A percentile compares a stretch with the other conserved stretches of the same genome.
Conservation (phyloP, 2,329 filamentous ascomycete genomes). For the Pyrenophora tritici-repentis region DNA sequence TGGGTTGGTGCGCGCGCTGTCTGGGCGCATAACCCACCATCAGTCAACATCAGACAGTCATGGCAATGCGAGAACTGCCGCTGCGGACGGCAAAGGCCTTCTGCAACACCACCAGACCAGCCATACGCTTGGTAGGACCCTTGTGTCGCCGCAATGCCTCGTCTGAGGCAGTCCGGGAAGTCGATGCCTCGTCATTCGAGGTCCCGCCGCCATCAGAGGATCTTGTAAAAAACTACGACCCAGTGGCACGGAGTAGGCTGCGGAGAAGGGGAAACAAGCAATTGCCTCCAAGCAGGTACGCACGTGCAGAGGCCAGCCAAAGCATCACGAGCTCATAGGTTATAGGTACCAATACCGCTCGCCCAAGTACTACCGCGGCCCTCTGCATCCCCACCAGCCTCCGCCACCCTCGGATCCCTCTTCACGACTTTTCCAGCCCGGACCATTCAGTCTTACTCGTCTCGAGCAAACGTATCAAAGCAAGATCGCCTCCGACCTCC, state of each 20-base stretch:
- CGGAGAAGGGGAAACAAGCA: conserved; percentile 50
- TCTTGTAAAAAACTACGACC: conserved; percentile 55
- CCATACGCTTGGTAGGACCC: conserved; percentile 24
- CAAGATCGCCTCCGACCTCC: conserved; percentile 83
- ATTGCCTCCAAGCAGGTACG: conserved; percentile 60
- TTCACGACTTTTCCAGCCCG: conserved; percentile 85
- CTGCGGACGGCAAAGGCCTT: conserved; percentile 34
- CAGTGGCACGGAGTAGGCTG: conserved; percentile 52
- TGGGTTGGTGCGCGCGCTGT: neutral
- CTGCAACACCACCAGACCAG: conserved; percentile 31
- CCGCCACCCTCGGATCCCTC: conserved; percentile 84
- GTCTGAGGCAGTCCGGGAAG: conserved; percentile 50
- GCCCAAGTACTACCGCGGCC: conserved; percentile 92
- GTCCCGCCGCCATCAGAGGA: conserved; percentile 47
- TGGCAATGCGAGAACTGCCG: conserved; percentile 48
- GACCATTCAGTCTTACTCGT: conserved; percentile 86
- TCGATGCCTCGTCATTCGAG: conserved; percentile 56
- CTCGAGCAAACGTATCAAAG: conserved; percentile 88
- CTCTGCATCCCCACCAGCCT: conserved; percentile 89
- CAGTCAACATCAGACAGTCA: conserved; percentile 25
- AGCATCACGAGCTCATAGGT: conserved; percentile 1
- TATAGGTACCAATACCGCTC: conserved; percentile 90
- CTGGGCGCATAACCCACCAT: conserved; percentile 11
- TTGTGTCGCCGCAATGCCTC: conserved; percentile 54
- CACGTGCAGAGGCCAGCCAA: neutral